Conservation (phyloP, 306 rosid genomes). For the Citrullus mucosospermus region DNA sequence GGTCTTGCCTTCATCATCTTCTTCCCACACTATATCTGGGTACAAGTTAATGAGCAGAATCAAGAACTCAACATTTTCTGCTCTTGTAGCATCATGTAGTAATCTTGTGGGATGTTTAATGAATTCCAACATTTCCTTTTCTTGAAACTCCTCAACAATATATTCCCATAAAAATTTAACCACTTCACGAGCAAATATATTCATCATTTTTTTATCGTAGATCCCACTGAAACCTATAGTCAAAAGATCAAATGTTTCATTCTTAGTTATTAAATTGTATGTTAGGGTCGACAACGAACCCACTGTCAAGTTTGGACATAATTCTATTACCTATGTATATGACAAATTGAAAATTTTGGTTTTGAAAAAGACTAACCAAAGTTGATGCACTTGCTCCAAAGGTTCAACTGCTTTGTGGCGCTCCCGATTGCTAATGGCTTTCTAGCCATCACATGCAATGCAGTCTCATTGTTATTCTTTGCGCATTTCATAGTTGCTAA, state of each 20-base stretch:
- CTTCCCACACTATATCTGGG: conserved; percentile 16
- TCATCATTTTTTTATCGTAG: neutral
- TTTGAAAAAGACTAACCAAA: neutral
- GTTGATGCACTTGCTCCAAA: neutral
- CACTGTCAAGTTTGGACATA: too few species aligned
- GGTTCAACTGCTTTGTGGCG: neutral
- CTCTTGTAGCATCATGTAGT: conserved; percentile 6
- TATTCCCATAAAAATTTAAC: conserved; percentile 8
- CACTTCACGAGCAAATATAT: conserved; percentile 4
- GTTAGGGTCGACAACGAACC: too few species aligned
- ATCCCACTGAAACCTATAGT: neutral
- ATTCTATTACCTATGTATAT: too few species aligned
- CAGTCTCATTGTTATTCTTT: neutral
- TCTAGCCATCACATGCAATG: conserved; percentile 18
- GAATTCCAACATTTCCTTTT: neutral
- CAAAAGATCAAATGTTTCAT: too few species aligned
- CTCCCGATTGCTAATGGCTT: neutral
- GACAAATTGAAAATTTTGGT: too few species aligned
- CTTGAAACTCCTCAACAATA: neutral
- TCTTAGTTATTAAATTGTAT: too few species aligned
- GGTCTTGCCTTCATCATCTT: neutral
- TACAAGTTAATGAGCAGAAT: neutral
- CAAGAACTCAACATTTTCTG: conserved; percentile 18
- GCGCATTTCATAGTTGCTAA: neutral
- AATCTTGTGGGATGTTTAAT: neutral